phyloP scores from a whole-genome alignment of 139 green algal genomes.

The Diplosphaera chodatii region DNA sequence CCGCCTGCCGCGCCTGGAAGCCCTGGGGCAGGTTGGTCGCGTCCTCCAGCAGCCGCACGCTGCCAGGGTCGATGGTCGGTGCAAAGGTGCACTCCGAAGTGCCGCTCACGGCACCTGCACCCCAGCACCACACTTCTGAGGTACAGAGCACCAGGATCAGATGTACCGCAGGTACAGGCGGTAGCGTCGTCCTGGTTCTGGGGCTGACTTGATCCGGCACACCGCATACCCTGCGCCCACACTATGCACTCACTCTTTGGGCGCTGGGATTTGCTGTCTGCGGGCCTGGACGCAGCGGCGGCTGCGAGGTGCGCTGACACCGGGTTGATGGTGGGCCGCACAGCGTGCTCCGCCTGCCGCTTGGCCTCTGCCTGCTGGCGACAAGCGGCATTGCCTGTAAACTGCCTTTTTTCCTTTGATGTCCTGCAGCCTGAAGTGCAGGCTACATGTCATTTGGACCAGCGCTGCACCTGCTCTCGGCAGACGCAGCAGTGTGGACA shows the following conservation, averaged over 20 bases:
- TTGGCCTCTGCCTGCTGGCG: background rate
- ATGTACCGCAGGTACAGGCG: too few relatives aligned
- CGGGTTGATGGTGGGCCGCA: constrained; percentile 16
- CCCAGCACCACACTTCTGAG: too few relatives aligned
- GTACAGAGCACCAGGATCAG: too few relatives aligned
- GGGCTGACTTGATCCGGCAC: too few relatives aligned
- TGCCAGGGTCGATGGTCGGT: constrained; percentile 23
- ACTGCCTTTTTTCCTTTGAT: too few relatives aligned
- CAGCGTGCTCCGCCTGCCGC: background rate
- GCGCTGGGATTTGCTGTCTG: constrained; percentile 10
- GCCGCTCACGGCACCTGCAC: background rate
- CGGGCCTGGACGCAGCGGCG: too few relatives aligned
- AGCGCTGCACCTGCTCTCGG: too few relatives aligned
- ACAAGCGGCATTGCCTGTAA: too few relatives aligned
- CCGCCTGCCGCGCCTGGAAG: constrained; percentile 30
- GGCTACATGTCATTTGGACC: background rate
- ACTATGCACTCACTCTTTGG: background rate
- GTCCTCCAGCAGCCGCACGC: constrained; percentile 38
- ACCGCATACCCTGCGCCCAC: too few relatives aligned
- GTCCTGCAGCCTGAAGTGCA: too few relatives aligned
- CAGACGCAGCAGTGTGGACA: background rate
- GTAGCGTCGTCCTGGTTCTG: too few relatives aligned
- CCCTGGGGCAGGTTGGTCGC: constrained; percentile 21
- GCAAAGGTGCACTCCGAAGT: constrained; percentile 21
- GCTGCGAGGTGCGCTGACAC: constrained; percentile 20